Base-by-base conservation (phyloP, 345 rosid genomes). In the Hevea brasiliensis region DNA sequence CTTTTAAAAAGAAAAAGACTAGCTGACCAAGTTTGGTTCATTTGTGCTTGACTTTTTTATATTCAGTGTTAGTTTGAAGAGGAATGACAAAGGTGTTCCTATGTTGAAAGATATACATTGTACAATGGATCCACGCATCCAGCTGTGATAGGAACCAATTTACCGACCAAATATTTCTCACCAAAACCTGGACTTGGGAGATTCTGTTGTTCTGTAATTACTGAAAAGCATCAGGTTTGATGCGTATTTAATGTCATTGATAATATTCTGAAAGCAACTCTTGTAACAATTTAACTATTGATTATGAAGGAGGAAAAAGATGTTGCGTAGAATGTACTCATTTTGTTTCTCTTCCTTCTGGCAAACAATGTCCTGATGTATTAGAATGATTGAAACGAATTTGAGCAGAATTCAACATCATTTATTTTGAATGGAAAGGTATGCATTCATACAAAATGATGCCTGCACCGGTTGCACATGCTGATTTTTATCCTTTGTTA, bases 1-100 rank as follows among this genome's bases (percentile, higher is more conserved):
- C 83, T 63, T 85, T 88, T 75, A 86, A 40, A 42, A 74, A 26
- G 77, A 82, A 50, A 71, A 78, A 24, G 77, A 74, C 64, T 62
- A 60, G 83, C 64, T 80, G 81, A 80, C 57, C n/a, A 6, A 18
- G 42, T 68, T 56, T 15, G 9, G 23, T 47, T 50, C 42, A 53
- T 12, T 7, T 35, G 26, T 12, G 61, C 53, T 47, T 55, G 55
- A 35, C 26, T 32, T 68, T 53, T 32, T 66, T 32, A 24, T 17
- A 23, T 54, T 56, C 20, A 58, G 48, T 8, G n/a, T 55, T 45
- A 68, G 24, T 37, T 65, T 57, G 41, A 40, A 41, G 41, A n/a
- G 47, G 68, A 47, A 11, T 32, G 60, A 50, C 42, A 6, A 20
- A 61, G 67, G 53, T 48, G 32, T 40, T 32, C 42, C 27, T 3